A percentile compares a stretch with the other conserved stretches of the same genome.
phyloP scores from a whole-genome alignment of 73 alveolate genomes.

The Paramecium tetraurelia region DNA sequence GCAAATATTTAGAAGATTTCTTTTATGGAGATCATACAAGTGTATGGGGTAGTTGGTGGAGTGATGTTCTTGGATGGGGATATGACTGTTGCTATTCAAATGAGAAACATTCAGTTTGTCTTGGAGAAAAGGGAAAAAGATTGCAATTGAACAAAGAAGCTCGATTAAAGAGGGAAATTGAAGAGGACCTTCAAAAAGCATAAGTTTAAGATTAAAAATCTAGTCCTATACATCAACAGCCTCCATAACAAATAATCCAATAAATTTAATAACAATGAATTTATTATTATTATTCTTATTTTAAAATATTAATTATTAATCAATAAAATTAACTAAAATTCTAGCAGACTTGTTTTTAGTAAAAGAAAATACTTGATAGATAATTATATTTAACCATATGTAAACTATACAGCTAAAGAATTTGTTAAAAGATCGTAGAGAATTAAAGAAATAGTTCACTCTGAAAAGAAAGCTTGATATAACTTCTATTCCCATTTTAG shows the following conservation, averaged over 20 bases:
- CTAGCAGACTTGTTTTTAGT: background rate
- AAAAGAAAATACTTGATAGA: background rate
- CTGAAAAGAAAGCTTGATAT: background rate
- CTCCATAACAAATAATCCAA: background rate
- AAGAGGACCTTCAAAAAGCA: background rate
- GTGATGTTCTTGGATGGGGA: slow-evolving; percentile 77
- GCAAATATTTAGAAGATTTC: slow-evolving; percentile 64
- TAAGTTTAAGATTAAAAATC: background rate
- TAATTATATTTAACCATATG: background rate
- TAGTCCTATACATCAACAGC: background rate
- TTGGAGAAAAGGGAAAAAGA: slow-evolving; percentile 69
- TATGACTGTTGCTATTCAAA: slow-evolving; percentile 72
- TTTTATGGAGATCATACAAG: slow-evolving; percentile 65
- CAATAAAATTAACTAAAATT: background rate
- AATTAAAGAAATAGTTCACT: background rate
- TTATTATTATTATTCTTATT: background rate
- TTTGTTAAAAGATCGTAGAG: background rate
- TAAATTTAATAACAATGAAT: background rate
- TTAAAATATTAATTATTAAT: background rate
- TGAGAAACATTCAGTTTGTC: slow-evolving; percentile 61
- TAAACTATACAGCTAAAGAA: background rate
- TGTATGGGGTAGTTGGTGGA: slow-evolving; percentile 80
- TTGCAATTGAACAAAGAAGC: slow-evolving; percentile 12
- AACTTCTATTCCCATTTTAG: background rate
- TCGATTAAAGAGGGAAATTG: background rate